These are phyloP conservation scores for Neobulgaria alba DNA, from an alignment of 2,329 filamentous ascomycete species.

Conservation along the genomic window DNA sequence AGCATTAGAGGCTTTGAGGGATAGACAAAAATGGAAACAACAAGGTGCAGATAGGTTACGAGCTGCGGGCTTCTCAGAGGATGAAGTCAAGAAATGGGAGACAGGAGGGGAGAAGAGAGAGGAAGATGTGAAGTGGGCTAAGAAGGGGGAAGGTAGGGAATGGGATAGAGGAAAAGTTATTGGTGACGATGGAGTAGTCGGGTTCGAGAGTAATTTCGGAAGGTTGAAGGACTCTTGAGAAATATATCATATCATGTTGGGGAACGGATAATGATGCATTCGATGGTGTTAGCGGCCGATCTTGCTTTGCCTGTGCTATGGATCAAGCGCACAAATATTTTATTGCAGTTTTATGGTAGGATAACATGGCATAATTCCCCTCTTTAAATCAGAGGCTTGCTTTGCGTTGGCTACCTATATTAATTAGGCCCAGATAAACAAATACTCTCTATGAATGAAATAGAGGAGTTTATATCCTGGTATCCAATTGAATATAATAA, in stretches of 20 bases:
- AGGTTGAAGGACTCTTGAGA: constrained; percentile 18
- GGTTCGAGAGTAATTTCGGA: constrained; percentile 21
- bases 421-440: too few relatives aligned
- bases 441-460: too few relatives aligned
- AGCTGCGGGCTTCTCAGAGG: constrained; percentile 69
- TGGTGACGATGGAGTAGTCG: constrained; percentile 43
- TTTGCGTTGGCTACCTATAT: neutral
- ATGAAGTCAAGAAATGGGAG: constrained; percentile 65
- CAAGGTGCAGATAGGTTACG: constrained; percentile 68
- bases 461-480: too few relatives aligned
- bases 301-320: too few relatives aligned
- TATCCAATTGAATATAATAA: too few relatives aligned
- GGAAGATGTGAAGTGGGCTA: constrained; percentile 65
- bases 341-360: neutral
- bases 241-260: neutral
- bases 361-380: too few relatives aligned
- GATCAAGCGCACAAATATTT: too few relatives aligned
- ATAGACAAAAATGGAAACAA: constrained; percentile 70
- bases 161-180: constrained; percentile 59
- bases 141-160: constrained; percentile 39
- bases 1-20: constrained; percentile 66
- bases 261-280: neutral
- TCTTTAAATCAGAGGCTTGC: neutral
- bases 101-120: constrained; percentile 50
- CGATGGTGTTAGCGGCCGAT: neutral